Base-by-base conservation (phyloP, 2,329 filamentous ascomycete species). In the Aureobasidium sp. region DNA sequence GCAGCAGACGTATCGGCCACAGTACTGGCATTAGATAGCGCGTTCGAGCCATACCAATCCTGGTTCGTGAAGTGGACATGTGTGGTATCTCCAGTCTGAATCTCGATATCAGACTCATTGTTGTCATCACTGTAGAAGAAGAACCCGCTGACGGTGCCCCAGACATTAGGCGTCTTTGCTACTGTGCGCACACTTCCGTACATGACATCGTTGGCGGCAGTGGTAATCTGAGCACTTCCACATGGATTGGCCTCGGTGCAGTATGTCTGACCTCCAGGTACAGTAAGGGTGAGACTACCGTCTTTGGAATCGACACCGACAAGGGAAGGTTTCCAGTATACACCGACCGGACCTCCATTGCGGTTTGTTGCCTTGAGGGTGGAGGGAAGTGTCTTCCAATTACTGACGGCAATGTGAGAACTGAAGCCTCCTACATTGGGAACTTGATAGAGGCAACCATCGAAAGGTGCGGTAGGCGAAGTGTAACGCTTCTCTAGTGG, bases 121-220 rank as follows among this genome's bases (percentile, higher is more conserved):
- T 87, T 88, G 72, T 92, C 85, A 72, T 91, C 89, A 74, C 84
- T 84, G 73, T 89, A 91, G 87, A 88, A 92, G 74, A 91, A 91
- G 75, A 92, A 91, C 7, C 88, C 88, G 37, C 83, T 85, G 71
- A 89, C 91, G 1, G 89, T 92, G 27, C 88, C 88, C 1, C 78
- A 75, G 8, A 82, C 76, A 41, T 75, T 74, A 0, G 86, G 84
- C 57, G 87, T 72, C 73, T 84, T 87, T 76, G 90, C 86, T 41
- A 82, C 82, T 1, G 84, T 83, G 20, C 88, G 78, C 67, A 87
- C 91, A 27, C 82, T 87, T 2, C 89, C 89, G 69, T 84, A 88
- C 20, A 83, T 75, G 67, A 90, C 77, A 69, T 92, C 86, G 13
- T 78, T 72, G 27, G 34, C 34, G 7, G 75, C 71, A 3, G 84